A percentile compares a stretch with the other conserved stretches of the same genome.
These are phyloP conservation scores for Geotrichum restrictum DNA, from an alignment of 1,139 yeast genomes.

Conservation along the genomic window DNA sequence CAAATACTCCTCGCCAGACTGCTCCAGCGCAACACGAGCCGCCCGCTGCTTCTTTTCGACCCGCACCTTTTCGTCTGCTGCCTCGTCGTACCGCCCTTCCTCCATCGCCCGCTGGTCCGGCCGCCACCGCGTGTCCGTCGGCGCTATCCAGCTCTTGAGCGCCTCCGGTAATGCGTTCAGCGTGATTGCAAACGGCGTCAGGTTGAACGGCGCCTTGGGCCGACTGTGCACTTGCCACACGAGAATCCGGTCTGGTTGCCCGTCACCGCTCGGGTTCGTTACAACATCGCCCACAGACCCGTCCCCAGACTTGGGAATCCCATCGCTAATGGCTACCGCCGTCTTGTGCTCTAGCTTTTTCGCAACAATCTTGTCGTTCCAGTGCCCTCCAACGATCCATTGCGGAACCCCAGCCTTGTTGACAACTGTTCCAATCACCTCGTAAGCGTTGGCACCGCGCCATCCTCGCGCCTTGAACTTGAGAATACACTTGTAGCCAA, in stretches of 20 bases:
- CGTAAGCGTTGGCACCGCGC: conserved; percentile 90
- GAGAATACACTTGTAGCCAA: conserved; percentile 74
- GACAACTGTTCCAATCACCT: conserved; percentile 72
- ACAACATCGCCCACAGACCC: conserved; percentile 21
- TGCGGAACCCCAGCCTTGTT: conserved; percentile 51
- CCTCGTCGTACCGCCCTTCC: conserved; percentile 86
- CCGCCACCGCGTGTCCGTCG: conserved; percentile 87
- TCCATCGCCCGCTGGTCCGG: conserved; percentile 99
- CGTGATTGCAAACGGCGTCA: conserved; percentile 85
- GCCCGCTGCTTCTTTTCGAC: conserved; percentile 92
- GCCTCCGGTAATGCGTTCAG: conserved; percentile 68
- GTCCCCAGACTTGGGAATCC: conserved; percentile 21
- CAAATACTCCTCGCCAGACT: conserved; percentile 47
- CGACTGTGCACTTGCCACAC: conserved; percentile 88
- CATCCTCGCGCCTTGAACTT: conserved; percentile 91
- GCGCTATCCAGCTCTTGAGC: conserved; percentile 63
- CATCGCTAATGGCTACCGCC: conserved; percentile 24
- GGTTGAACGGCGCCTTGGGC: conserved; percentile 81
- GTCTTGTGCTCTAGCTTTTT: conserved; percentile 44
- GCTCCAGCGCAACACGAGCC: conserved; percentile 66
- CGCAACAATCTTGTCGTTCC: conserved; percentile 87
- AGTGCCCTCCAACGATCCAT: conserved; percentile 77
- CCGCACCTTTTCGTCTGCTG: conserved; percentile 78
- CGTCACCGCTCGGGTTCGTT: background rate
- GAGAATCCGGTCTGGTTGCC: conserved; percentile 45